Conservation (phyloP, 768 basidiomycete species). For the Collybiopsis luxurians region DNA sequence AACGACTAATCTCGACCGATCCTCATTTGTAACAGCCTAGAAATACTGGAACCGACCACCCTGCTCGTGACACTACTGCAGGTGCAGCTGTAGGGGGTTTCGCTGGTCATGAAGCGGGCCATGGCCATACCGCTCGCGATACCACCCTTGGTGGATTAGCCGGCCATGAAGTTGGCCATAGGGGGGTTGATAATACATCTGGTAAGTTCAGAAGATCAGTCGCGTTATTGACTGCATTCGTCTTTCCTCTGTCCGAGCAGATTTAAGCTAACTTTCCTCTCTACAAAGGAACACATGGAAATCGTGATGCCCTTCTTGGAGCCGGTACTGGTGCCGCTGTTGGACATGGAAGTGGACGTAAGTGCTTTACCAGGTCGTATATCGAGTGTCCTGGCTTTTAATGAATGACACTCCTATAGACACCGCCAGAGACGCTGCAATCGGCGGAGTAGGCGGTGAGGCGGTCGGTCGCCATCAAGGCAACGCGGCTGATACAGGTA, state of each 20-base stretch:
- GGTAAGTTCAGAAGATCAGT: too few relatives aligned
- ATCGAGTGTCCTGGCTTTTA: neutral
- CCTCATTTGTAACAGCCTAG: too few relatives aligned
- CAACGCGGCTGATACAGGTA: neutral
- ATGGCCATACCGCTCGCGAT: neutral
- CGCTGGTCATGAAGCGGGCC: neutral
- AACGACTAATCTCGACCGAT: too few relatives aligned
- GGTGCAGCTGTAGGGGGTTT: neutral
- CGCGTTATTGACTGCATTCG: too few relatives aligned
- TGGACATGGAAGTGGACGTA: neutral
- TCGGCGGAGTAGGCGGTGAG: neutral
- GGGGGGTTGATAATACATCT: too few relatives aligned
- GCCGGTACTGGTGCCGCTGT: neutral
- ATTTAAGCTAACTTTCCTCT: too few relatives aligned
- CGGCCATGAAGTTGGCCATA: neutral
- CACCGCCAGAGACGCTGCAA: neutral
- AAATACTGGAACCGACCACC: too few relatives aligned
- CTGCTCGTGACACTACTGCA: too few relatives aligned
- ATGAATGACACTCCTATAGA: neutral
- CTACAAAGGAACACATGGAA: neutral
- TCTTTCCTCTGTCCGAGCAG: too few relatives aligned
- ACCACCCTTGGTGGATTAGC: neutral
- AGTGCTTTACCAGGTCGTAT: neutral
- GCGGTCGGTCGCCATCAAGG: neutral
- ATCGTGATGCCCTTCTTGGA: neutral